Evolutionary conservation across 257 asterid species (phyloP), one percentile per base, ranked within the genome.

Genomic region (Przewalskia tangutica): DNA sequence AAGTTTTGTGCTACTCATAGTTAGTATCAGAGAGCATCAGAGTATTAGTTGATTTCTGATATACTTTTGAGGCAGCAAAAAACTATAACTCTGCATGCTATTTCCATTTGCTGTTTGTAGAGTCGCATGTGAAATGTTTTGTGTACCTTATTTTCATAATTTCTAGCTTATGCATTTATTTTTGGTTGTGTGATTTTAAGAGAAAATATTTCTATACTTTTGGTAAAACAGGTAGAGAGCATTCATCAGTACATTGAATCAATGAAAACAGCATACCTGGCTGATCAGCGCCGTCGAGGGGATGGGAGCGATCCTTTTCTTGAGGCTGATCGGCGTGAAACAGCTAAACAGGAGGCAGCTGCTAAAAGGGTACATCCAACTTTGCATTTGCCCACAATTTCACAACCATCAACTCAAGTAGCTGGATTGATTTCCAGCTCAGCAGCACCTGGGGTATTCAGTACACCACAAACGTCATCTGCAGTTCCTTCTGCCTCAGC

Each of bases 311-410:
- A 96, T 82, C 99, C 99, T 44, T 96, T 96, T 89, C 95, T 96
- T 51, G 99, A 93, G 87, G 99, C 99, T 66, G 97, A 94, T 88
- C 86, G 98, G 34, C 91, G 99, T 20, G 97, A 94, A 90, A 92
- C 93, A 34, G 98, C 95, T 18, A 96, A 93, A 84, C 95, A 85
- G 85, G 99, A 94, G 91, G 98, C 98, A 77, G 98, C 98, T n/a
- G 97, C 97, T 62, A 89, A 90, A 86, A 94, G 99, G 89, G 93
- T 91, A 77, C 98, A 96, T 84, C 99, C 97, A 84, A 91, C 99
- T 71, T 77, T 91, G 81, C 97, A 96, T 88, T 89, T 96, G 83
- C 97, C 97, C 16, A 86, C 95, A 76, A 84, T 67, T 83, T 82
- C 97, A 48, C 94, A 91, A 53, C 90, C 93, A 79, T 81, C 93